Conservation (phyloP, 1,139 yeast genomes). For the Candida frijolesensis region DNA sequence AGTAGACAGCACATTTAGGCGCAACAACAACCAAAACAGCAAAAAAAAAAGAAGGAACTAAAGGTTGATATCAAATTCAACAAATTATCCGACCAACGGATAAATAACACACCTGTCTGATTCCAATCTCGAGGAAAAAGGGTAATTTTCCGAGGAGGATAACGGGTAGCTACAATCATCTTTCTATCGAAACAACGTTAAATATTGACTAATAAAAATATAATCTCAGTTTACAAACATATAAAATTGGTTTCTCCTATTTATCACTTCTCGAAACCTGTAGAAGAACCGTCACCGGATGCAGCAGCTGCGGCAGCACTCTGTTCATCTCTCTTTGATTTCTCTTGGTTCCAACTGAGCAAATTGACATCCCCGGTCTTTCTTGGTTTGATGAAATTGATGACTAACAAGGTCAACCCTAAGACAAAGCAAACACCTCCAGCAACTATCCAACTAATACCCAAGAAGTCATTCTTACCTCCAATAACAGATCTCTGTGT, state of each 20-base stretch:
- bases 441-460: constrained; percentile 86
- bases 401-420: constrained; percentile 58
- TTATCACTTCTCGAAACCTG: constrained; percentile 14
- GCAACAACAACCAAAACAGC: not conserved
- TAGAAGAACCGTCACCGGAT: constrained; percentile 9
- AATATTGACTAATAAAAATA: not conserved
- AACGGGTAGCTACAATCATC: not conserved
- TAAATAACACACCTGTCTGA: not conserved
- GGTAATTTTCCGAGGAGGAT: not conserved
- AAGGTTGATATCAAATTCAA: not conserved
- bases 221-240: not conserved
- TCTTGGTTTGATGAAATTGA: constrained; percentile 69
- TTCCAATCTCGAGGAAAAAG: not conserved
- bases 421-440: constrained; percentile 83
- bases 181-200: not conserved
- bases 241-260: not conserved
- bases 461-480: constrained; percentile 85
- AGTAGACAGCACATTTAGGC: not conserved
- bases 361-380: constrained; percentile 73
- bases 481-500: constrained; percentile 89
- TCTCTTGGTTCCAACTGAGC: constrained; percentile 70
- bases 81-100: not conserved
- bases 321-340: constrained; percentile 22
- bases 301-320: constrained; percentile 13
- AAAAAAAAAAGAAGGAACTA: not conserved